Evolutionary conservation across 2,329 filamentous ascomycete genomes (phyloP), one percentile per base, ranked within the genome.

Genomic region (Trichoderma sp.): DNA sequence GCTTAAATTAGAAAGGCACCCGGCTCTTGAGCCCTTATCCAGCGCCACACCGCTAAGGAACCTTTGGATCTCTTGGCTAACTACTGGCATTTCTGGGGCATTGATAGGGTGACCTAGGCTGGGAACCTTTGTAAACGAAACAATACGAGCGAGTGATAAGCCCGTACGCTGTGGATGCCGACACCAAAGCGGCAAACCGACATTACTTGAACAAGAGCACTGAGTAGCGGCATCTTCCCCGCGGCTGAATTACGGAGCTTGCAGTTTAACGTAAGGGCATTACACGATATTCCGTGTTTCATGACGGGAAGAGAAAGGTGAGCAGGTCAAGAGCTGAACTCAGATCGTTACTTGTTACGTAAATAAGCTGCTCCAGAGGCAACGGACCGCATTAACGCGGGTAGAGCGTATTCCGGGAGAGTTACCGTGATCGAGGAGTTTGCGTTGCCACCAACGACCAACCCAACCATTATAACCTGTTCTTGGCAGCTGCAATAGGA

Each of bases 61-160:
- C 66, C 66, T 68, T 68, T 68, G 66, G 57, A 68, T 58, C 34
- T 68, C 66, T 68, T 68, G 66, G 66, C 66, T 61, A 11, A 50
- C 62, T 53, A 32, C 28, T 23, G 20, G 47, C 47, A 53, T 53
- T 53, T 53, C 47, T 53, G 47, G 47, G 47, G 47, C 47, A 53
- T 23, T 53, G 47, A 20, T 53, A 23, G 63, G 62, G 43, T 26
- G 36, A 9, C 47, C 30, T 55, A 50, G 30, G 47, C 32, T 36
- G 50, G 64, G 64, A 67, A 67, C 64, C 64, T 67, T 67, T 67
- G 64, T 67, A 67, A 66, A 57, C 32, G 23, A 28, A 17, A 57
- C 20, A 11, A 67, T 55, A 67, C 23, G 32, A 20, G 23, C 47
- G 30, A 57, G 63, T 55, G 20, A 28, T 36, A 55, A 36, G 32